phyloP scores from a whole-genome alignment of 164 flowering plant genomes.

The Vitis riparia region DNA sequence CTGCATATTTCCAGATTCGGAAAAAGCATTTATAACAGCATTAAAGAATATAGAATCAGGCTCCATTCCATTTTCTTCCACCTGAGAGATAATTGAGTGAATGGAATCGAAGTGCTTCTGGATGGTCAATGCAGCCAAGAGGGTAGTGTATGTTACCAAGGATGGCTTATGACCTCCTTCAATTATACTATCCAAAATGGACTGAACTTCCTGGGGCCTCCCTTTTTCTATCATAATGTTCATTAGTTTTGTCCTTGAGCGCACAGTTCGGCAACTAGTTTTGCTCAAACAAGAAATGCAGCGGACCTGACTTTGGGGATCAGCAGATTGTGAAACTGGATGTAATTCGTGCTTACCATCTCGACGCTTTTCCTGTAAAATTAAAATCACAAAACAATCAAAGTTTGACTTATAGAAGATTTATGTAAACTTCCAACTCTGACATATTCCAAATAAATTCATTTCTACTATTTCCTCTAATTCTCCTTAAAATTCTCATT shows the following conservation, averaged over 20 bases:
- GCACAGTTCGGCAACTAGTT: conserved; percentile 62
- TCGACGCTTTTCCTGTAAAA: too few relatives aligned
- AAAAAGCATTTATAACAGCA: conserved; percentile 78
- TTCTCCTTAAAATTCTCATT: too few relatives aligned
- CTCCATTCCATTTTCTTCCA: conserved; percentile 60
- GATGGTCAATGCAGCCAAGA: conserved; percentile 66
- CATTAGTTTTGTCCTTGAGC: conserved; percentile 86
- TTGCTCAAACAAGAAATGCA: conserved; percentile 60
- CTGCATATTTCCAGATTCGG: conserved; percentile 69
- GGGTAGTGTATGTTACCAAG: conserved; percentile 78
- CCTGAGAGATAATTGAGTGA: conserved; percentile 51
- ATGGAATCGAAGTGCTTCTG: conserved; percentile 66
- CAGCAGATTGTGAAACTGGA: conserved; percentile 24
- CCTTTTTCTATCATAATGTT: conserved; percentile 53
- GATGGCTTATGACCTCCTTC: conserved; percentile 90
- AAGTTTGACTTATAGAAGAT: too few relatives aligned
- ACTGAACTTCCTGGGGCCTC: conserved; percentile 66
- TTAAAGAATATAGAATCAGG: conserved; percentile 83
- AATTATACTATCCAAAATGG: conserved; percentile 51
- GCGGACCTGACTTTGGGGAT: conserved; percentile 27
- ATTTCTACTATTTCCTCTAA: too few relatives aligned
- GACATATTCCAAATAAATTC: too few relatives aligned
- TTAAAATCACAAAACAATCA: too few relatives aligned
- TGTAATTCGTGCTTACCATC: conserved; percentile 19
- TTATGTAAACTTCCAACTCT: too few relatives aligned